These are phyloP conservation scores for Avena sativa DNA, from an alignment of 176 grass and related monocot species.

Conservation along the genomic window DNA sequence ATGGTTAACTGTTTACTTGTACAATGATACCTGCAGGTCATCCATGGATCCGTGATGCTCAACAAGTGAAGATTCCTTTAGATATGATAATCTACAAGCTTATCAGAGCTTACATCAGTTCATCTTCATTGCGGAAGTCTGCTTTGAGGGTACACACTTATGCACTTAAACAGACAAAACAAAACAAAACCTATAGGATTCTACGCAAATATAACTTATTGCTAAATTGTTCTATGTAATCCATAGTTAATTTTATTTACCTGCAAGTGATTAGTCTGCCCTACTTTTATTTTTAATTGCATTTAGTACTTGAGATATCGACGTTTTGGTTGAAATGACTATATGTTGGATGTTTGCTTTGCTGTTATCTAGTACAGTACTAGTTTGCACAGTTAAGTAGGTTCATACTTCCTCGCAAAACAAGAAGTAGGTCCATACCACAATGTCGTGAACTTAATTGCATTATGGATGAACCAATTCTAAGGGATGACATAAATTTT, in stretches of 20 bases:
- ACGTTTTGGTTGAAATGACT: not conserved
- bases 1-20: conserved; percentile 36
- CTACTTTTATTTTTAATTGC: not conserved
- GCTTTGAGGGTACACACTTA: conserved; percentile 88
- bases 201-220: not conserved
- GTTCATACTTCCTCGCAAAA: not conserved
- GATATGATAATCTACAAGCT: conserved; percentile 98
- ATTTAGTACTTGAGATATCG: conserved; percentile 1
- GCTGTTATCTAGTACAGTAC: not conserved
- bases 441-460: not conserved
- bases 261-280: not conserved
- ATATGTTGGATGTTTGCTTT: not conserved
- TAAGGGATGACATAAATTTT: conserved; percentile 43
- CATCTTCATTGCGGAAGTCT: conserved; percentile 92
- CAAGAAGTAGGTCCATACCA: not conserved
- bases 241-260: not conserved
- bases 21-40: conserved; percentile 69
- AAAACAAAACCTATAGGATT: not conserved
- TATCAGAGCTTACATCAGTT: conserved; percentile 92
- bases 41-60: conserved; percentile 82
- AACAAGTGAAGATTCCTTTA: conserved; percentile 90
- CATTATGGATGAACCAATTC: conserved; percentile 1
- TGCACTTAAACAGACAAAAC: conserved; percentile 11
- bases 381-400: conserved; percentile 21
- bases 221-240: not conserved